A percentile compares a stretch with the other conserved stretches of the same genome.
Evolutionary conservation across 352 stramenopile species (phyloP).

Genomic region (Globisporangium alternatum): DNA sequence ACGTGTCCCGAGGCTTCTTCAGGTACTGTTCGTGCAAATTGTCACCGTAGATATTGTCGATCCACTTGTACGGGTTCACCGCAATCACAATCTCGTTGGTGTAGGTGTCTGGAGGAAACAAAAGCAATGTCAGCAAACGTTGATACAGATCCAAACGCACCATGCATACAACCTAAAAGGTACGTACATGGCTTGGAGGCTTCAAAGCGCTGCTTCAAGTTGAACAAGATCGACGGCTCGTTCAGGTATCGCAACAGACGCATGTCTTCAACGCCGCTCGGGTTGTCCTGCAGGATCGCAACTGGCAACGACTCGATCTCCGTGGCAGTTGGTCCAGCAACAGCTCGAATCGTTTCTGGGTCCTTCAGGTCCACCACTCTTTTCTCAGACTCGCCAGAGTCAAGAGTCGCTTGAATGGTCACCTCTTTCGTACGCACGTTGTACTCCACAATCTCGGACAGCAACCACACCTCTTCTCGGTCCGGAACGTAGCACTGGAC

Average conservation of each 20-base stretch:
- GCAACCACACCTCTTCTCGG: constrained; percentile 83
- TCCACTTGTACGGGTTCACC: constrained; percentile 97
- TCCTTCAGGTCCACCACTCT: constrained; percentile 83
- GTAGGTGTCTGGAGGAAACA: constrained; percentile 84
- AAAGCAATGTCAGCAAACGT: background rate
- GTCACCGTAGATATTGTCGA: constrained; percentile 90
- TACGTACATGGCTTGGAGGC: constrained; percentile 86
- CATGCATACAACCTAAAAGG: background rate
- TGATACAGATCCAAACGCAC: background rate
- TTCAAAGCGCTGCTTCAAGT: constrained; percentile 90
- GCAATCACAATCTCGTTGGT: constrained; percentile 98
- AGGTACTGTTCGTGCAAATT: constrained; percentile 84
- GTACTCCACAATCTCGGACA: constrained; percentile 82
- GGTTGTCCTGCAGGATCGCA: constrained; percentile 78
- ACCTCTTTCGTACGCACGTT: constrained; percentile 81
- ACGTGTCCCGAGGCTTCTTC: constrained; percentile 56
- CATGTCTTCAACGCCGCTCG: constrained; percentile 84
- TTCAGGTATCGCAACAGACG: constrained; percentile 88
- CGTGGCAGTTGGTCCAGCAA: constrained; percentile 69
- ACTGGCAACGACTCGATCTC: constrained; percentile 83
- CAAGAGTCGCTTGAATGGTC: constrained; percentile 70
- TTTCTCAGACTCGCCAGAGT: constrained; percentile 56
- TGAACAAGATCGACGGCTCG: constrained; percentile 93
- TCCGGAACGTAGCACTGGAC: constrained; percentile 89
- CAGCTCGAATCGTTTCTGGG: constrained; percentile 76